Percentiles rank a stretch among this genome's conserved stretches.
phyloP scores from a whole-genome alignment of 495 filamentous ascomycete species.

The Jackrogersella minutella region DNA sequence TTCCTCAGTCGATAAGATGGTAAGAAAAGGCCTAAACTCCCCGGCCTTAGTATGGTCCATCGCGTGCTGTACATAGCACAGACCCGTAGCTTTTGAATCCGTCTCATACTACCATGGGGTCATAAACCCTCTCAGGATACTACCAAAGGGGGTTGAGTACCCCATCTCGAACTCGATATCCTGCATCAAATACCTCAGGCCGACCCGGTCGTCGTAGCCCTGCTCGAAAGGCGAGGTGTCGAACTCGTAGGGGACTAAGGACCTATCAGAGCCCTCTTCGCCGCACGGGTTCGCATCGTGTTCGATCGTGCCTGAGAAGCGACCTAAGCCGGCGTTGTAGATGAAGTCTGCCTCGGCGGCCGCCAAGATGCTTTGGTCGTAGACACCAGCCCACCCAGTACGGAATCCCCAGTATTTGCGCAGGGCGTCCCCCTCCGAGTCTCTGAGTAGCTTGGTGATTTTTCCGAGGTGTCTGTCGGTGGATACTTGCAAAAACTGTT shows the following conservation, averaged over 20 bases:
- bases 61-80: background rate
- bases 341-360: constrained; percentile 43
- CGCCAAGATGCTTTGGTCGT: background rate
- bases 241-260: background rate
- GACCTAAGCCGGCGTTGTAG: constrained; percentile 33
- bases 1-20: background rate
- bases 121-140: no score
- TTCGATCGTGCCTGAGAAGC: constrained; percentile 44
- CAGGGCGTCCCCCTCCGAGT: constrained; percentile 30
- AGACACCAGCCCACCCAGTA: constrained; percentile 19
- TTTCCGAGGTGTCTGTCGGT: constrained; percentile 40
- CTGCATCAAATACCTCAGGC: background rate
- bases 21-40: background rate
- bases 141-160: no score
- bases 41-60: background rate
- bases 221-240: background rate
- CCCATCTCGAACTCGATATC: no score
- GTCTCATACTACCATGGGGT: no score
- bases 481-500: constrained; percentile 33
- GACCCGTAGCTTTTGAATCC: no score
- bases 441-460: constrained; percentile 35
- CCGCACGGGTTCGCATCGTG: background rate
- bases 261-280: background rate
- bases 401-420: constrained; percentile 19
- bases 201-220: background rate